A percentile compares a stretch with the other conserved stretches of the same genome.
phyloP scores from a whole-genome alignment of 257 asterid species.

The Nicotiana sylvestris region DNA sequence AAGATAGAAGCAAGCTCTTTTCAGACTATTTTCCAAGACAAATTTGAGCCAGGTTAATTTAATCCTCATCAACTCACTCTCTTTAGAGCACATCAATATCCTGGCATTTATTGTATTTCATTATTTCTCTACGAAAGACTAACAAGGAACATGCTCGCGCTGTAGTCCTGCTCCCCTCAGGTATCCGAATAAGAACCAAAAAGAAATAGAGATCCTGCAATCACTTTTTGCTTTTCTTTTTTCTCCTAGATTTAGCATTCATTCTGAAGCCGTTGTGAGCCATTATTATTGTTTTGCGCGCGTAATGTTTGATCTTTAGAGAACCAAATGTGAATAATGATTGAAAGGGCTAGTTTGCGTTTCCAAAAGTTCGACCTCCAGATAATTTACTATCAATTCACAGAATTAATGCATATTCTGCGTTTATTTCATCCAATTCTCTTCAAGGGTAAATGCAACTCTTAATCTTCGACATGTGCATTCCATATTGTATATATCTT shows the following conservation, averaged over 20 bases:
- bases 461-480: neutral
- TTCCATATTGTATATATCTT: neutral
- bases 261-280: neutral
- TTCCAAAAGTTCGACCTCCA: neutral
- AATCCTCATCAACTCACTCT: neutral
- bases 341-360: neutral
- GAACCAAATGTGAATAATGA: neutral
- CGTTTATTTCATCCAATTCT: slow-evolving; percentile 1
- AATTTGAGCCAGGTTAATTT: neutral
- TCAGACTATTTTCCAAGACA: neutral
- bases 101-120: neutral
- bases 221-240: neutral
- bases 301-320: neutral
- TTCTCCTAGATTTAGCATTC: neutral
- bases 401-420: neutral
- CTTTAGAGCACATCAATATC: neutral
- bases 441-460: neutral
- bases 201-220: neutral
- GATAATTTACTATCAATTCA: neutral
- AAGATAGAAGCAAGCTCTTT: neutral
- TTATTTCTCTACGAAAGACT: neutral
- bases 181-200: neutral
- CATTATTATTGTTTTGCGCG: neutral
- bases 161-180: neutral
- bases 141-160: neutral